Percentiles rank a stretch among this genome's conserved stretches.
phyloP scores from a whole-genome alignment of 371 early-diverging fungal genomes.

The Saksenaea oblongispora region DNA sequence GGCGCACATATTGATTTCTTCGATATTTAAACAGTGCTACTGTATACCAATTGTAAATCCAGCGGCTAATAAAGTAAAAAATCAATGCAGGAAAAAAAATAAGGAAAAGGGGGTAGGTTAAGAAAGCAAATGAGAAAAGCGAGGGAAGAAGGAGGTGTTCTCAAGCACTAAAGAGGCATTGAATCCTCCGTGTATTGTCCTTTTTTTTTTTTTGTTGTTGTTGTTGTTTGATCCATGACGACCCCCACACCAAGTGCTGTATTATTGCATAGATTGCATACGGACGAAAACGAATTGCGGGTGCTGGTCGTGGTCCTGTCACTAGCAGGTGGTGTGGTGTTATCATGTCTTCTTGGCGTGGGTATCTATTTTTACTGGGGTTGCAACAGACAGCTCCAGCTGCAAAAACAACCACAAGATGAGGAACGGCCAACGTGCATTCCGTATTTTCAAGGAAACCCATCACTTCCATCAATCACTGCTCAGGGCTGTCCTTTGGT shows the following conservation, averaged over 20 bases:
- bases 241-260: conserved; percentile 1
- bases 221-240: not conserved
- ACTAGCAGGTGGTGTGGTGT: conserved; percentile 22
- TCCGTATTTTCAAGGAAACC: not conserved
- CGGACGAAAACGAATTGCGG: conserved; percentile 21
- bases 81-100: conserved; percentile 1
- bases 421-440: not conserved
- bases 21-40: conserved; percentile 46
- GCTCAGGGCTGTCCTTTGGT: not conserved
- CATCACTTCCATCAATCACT: not conserved
- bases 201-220: not conserved
- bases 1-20: conserved; percentile 86
- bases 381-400: conserved; percentile 4
- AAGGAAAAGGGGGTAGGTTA: not conserved
- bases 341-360: conserved; percentile 22
- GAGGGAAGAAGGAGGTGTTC: not conserved
- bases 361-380: conserved; percentile 29
- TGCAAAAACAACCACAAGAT: not conserved
- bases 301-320: conserved; percentile 23
- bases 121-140: not conserved
- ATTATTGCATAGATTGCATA: conserved; percentile 11
- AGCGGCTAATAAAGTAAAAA: not conserved
- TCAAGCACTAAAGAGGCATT: not conserved
- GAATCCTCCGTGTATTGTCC: not conserved
- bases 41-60: not conserved